A percentile compares a stretch with the other conserved stretches of the same genome.
These are phyloP conservation scores for Actinomortierella wolfii DNA, from an alignment of 371 early-diverging fungal genomes.

Conservation along the genomic window DNA sequence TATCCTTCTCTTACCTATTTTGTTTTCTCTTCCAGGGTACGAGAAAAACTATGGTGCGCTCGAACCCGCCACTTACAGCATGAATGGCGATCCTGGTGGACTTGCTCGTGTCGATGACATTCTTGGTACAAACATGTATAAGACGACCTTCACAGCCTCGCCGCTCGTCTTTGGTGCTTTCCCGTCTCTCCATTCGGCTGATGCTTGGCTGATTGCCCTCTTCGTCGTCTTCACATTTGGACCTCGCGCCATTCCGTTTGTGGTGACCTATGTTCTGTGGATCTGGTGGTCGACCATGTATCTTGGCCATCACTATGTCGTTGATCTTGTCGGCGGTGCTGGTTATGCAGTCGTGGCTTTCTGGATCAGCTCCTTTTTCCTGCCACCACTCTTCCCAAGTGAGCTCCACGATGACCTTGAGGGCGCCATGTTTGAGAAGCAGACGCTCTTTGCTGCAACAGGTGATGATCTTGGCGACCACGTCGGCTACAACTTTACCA, in stretches of 20 bases:
- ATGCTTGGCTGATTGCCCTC: slow-evolving; percentile 69
- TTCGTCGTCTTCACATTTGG: slow-evolving; percentile 57
- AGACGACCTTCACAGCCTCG: slow-evolving; percentile 68
- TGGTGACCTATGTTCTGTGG: slow-evolving; percentile 63
- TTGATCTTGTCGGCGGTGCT: slow-evolving; percentile 75
- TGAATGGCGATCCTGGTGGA: slow-evolving; percentile 77
- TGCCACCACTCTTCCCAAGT: slow-evolving; percentile 25
- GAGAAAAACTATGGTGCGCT: slow-evolving; percentile 60
- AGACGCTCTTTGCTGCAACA: slow-evolving; percentile 26
- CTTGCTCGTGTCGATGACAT: slow-evolving; percentile 72
- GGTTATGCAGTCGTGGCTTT: slow-evolving; percentile 66
- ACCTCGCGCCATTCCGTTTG: slow-evolving; percentile 55
- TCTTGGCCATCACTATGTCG: slow-evolving; percentile 74
- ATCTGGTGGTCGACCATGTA: slow-evolving; percentile 83
- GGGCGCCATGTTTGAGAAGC: slow-evolving; percentile 20
- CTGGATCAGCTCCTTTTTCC: slow-evolving; percentile 40
- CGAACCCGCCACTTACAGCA: slow-evolving; percentile 66
- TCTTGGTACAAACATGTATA: slow-evolving; percentile 67
- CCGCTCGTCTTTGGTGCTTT: slow-evolving; percentile 82
- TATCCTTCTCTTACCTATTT: not conserved
- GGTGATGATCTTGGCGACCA: slow-evolving; percentile 20
- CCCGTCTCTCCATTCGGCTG: slow-evolving; percentile 76
- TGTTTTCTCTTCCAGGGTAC: slow-evolving; percentile 54
- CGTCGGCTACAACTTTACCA: slow-evolving; percentile 25
- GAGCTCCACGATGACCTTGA: too few species aligned